Conservation (phyloP, 257 asterid species). For the Haberlea rhodopensis region DNA sequence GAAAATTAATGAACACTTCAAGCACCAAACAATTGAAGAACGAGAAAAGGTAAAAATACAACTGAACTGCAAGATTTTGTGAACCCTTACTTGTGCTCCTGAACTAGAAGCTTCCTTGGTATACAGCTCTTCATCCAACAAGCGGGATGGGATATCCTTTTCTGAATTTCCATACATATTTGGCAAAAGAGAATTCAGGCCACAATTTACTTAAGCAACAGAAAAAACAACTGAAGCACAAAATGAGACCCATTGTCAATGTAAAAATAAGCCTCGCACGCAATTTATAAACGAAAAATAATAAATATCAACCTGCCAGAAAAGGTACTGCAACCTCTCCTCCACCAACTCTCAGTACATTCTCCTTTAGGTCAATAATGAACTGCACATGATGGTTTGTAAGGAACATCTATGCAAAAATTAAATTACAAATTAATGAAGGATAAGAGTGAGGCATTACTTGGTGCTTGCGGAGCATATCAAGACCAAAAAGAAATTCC, state of each 20-base stretch:
- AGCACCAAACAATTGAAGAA: background rate
- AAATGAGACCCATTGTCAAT: background rate
- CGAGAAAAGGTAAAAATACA: background rate
- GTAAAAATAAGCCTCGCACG: constrained; percentile 7
- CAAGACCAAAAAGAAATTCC: constrained; percentile 98
- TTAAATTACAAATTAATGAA: constrained; percentile 17
- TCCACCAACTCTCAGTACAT: constrained; percentile 95
- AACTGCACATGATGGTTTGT: constrained; percentile 50
- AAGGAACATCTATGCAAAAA: constrained; percentile 23
- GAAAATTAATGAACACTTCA: background rate
- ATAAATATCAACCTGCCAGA: constrained; percentile 57
- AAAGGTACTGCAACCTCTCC: constrained; percentile 96
- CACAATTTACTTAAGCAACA: constrained; percentile 11
- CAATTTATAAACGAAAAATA: constrained; percentile 16
- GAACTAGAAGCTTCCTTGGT: constrained; percentile 83
- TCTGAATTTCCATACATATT: constrained; percentile 44
- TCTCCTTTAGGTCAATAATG: constrained; percentile 90
- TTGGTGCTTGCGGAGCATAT: constrained; percentile 99
- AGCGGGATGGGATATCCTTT: constrained; percentile 80
- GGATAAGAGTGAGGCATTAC: constrained; percentile 35
- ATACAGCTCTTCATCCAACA: constrained; percentile 65
- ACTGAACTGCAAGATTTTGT: constrained; percentile 13
- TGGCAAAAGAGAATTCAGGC: constrained; percentile 2
- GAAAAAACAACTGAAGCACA: constrained; percentile 18
- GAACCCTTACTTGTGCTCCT: constrained; percentile 62